Evolutionary conservation across 225 moss, liverwort and hornwort species (phyloP), one percentile per base, ranked within the genome.

Genomic region (Sphagnum tenellum): DNA sequence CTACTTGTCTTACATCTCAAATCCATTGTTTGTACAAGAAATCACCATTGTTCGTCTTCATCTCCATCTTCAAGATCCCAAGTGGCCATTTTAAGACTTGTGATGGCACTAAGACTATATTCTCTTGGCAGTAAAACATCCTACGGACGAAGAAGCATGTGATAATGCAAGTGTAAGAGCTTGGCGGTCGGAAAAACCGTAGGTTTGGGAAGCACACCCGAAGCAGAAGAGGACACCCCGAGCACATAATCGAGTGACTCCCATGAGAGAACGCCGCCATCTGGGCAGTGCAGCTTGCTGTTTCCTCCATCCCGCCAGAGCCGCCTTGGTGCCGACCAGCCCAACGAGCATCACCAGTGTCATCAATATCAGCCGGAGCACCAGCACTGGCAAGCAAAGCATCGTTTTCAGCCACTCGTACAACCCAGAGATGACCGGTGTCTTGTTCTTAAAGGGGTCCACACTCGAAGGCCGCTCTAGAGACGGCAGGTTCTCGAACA

Each of bases 151-250:
- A 29, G 29, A 29, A 29, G 29, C 29, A 29, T 29, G 29, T 29
- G 29, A 29, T 29, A 1, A 29, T 29, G 29, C 29, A 29, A 29
- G 0, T 29, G 29, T 29, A 29, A 51, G 61, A 61, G 49, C 6
- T 9, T 73, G 50, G 44, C 44, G 54, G 47, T 62, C 8, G 11
- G 45, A 60, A 7, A 3, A 56, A 46, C 56, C 55, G 4, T 11
- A 13, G 3, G 47, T 57, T 9, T 59, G 55, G n/a, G 57, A 61
- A 73, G 58, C 56, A 63, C 67, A 94, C 93, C 93, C 93, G 45
- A 86, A 94, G 77, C 88, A 88, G 77, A 86, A 90, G 7, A 94
- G 75, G 50, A 94, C 62, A 45, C 73, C 76, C 5, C 93, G 93
- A 13, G 78, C 84, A 73, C 93, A 94, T 4, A 83, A 66, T 48